Percentiles rank a stretch among this genome's conserved stretches.
These are phyloP conservation scores for Tricholomella constricta DNA, from an alignment of 768 basidiomycete species.

Conservation along the genomic window DNA sequence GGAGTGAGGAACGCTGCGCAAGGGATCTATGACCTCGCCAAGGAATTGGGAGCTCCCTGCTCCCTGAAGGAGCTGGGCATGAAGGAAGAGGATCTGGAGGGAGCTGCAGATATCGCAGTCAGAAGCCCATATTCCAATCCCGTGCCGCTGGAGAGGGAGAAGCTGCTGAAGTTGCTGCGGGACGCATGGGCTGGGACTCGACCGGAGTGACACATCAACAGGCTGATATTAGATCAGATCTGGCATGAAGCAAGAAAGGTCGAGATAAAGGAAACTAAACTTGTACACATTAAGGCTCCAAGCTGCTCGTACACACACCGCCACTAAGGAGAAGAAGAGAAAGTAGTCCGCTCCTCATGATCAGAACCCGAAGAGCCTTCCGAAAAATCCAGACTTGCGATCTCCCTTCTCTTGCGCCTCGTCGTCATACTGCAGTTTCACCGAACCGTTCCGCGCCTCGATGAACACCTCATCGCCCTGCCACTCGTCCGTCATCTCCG, in stretches of 20 bases:
- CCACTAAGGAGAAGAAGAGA: no score
- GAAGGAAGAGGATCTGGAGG: constrained; percentile 41
- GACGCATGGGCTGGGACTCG: constrained; percentile 32
- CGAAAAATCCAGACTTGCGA: constrained; percentile 21
- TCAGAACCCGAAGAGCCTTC: constrained; percentile 27
- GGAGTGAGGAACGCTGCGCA: constrained; percentile 21
- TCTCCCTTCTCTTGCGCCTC: constrained; percentile 23
- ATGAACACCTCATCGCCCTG: constrained; percentile 36
- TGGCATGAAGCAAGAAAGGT: neutral
- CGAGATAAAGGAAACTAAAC: neutral
- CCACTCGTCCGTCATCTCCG: constrained; percentile 26
- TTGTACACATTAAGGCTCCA: no score
- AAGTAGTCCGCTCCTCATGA: neutral
- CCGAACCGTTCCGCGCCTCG: constrained; percentile 35
- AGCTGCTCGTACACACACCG: no score
- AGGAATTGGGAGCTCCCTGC: constrained; percentile 29
- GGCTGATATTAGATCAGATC: no score
- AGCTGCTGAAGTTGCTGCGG: constrained; percentile 26
- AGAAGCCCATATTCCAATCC: constrained; percentile 42
- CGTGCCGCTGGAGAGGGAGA: constrained; percentile 36
- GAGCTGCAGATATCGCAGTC: constrained; percentile 38
- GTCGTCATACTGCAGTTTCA: constrained; percentile 38
- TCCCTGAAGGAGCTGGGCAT: constrained; percentile 41
- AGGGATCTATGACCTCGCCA: constrained; percentile 25
- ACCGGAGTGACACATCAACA: constrained; percentile 18